Conservation (phyloP, 2,329 filamentous ascomycete genomes). For the Phaeosphaeriaceae sp. region DNA sequence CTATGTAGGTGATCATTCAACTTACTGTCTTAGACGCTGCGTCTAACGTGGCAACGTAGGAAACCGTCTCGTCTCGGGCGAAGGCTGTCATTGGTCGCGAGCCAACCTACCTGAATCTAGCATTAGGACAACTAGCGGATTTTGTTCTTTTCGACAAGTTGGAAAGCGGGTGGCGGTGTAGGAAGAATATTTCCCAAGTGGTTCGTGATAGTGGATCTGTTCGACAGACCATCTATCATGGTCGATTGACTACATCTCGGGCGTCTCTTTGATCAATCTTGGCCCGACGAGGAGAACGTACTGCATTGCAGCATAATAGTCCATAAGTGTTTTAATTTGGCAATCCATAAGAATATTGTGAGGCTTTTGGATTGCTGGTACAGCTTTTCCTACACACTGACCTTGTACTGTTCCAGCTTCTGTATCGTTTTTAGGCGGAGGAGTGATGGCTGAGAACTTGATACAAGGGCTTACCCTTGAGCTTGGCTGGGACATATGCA, state of each 20-base stretch:
- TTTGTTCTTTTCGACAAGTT: conserved; percentile 52
- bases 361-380: too few relatives aligned
- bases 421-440: too few relatives aligned
- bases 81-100: conserved; percentile 50
- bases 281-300: too few relatives aligned
- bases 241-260: conserved; percentile 24
- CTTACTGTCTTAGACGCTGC: conserved; percentile 1
- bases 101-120: conserved; percentile 36
- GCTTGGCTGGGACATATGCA: too few relatives aligned
- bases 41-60: conserved; percentile 41
- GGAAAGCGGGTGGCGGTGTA: conserved; percentile 49
- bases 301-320: too few relatives aligned
- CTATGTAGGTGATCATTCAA: conserved; percentile 53
- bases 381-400: too few relatives aligned
- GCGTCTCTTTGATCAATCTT: neutral
- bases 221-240: conserved; percentile 39
- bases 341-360: too few relatives aligned
- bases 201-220: conserved; percentile 52
- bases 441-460: too few relatives aligned
- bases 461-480: too few relatives aligned
- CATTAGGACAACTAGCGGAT: conserved; percentile 49
- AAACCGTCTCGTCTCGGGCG: conserved; percentile 57
- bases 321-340: too few relatives aligned
- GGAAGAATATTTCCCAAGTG: conserved; percentile 51
- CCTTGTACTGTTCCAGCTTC: too few relatives aligned